Percentiles rank a stretch among this genome's conserved stretches.
Evolutionary conservation across 2,329 filamentous ascomycete species (phyloP).

Genomic region (Fusarium abutilonis): DNA sequence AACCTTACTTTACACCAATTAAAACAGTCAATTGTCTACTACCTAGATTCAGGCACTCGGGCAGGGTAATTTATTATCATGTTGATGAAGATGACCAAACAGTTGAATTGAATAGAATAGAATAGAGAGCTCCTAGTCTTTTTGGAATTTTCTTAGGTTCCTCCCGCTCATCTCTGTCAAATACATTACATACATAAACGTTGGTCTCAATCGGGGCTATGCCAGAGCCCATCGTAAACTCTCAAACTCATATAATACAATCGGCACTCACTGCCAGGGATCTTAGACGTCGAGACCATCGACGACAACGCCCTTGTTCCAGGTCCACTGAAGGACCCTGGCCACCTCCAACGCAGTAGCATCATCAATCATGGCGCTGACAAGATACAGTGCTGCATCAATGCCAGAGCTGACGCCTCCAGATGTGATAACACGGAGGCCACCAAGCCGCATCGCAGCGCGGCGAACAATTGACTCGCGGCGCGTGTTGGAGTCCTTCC

Average conservation of each 20-base stretch:
- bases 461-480: conserved; percentile 84
- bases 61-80: too few species aligned
- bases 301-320: conserved; percentile 86
- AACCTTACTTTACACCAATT: neutral
- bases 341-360: conserved; percentile 80
- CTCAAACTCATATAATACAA: conserved; percentile 44
- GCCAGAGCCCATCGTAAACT: conserved; percentile 37
- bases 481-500: conserved; percentile 76
- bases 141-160: conserved; percentile 46
- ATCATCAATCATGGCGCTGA: conserved; percentile 82
- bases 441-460: conserved; percentile 76
- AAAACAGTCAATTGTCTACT: neutral
- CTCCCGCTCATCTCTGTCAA: conserved; percentile 38
- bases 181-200: conserved; percentile 43
- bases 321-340: conserved; percentile 80
- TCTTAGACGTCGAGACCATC: conserved; percentile 83
- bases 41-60: too few species aligned
- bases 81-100: conserved; percentile 25
- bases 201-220: conserved; percentile 39
- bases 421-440: conserved; percentile 78
- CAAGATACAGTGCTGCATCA: conserved; percentile 85
- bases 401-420: conserved; percentile 83
- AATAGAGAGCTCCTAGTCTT: conserved; percentile 46
- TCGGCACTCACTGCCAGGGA: conserved; percentile 46
- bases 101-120: conserved; percentile 26